Conservation (phyloP, 257 asterid species). For the Solanum clarkiae region DNA sequence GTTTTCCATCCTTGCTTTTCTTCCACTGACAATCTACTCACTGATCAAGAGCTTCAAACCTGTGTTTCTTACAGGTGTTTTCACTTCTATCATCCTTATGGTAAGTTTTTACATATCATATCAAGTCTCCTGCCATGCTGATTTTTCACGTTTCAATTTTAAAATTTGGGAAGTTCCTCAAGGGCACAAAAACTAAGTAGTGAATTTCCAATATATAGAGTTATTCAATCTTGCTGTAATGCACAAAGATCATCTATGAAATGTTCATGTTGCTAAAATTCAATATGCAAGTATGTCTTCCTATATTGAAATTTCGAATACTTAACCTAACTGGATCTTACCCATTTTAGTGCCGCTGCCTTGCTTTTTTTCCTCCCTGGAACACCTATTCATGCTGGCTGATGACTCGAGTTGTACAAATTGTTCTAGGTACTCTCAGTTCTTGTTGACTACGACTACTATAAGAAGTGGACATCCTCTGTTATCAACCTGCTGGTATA, state of each 20-base stretch:
- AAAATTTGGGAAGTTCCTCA: not conserved
- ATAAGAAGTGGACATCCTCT: slow-evolving; percentile 87
- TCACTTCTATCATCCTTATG: slow-evolving; percentile 50
- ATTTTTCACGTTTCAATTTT: not conserved
- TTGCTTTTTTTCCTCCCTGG: not conserved
- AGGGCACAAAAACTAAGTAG: not conserved
- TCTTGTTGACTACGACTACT: slow-evolving; percentile 64
- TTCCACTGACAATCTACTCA: slow-evolving; percentile 77
- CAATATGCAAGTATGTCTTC: not conserved
- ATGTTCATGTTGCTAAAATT: not conserved
- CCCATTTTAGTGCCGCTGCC: not conserved
- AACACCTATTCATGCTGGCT: not conserved
- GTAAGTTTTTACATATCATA: slow-evolving; percentile 30
- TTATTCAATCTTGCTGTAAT: not conserved
- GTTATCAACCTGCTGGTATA: slow-evolving; percentile 74
- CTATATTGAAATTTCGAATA: not conserved
- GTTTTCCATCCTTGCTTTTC: slow-evolving; percentile 85
- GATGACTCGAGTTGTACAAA: not conserved
- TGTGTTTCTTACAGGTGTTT: slow-evolving; percentile 55
- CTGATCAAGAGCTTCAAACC: slow-evolving; percentile 48
- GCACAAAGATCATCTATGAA: not conserved
- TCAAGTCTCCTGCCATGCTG: not conserved
- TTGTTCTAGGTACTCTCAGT: slow-evolving; percentile 59
- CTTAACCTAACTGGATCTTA: not conserved
- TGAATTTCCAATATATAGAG: not conserved